Conservation (phyloP, 1,284 basidiomycete species). For the Neolentinus lepideus region DNA sequence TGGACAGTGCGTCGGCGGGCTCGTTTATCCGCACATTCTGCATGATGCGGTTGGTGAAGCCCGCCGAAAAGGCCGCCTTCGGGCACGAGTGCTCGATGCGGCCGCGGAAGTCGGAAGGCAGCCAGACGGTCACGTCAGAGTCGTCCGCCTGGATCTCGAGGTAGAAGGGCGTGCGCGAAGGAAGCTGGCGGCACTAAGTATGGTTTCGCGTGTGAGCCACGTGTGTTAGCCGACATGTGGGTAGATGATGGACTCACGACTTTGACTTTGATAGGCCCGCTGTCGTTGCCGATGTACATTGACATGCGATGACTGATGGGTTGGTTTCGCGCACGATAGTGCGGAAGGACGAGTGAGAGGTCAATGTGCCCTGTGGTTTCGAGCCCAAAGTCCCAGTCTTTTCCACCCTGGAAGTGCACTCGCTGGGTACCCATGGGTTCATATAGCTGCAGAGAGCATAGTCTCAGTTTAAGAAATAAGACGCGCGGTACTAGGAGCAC, state of each 20-base stretch:
- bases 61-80: conserved; percentile 55
- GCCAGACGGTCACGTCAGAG: conserved; percentile 63
- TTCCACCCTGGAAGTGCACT: neutral
- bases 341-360: conserved; percentile 59
- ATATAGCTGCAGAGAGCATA: neutral
- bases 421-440: neutral
- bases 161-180: conserved; percentile 54
- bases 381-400: conserved; percentile 53
- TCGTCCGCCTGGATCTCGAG: conserved; percentile 47
- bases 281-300: conserved; percentile 52
- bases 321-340: conserved; percentile 67
- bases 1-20: conserved; percentile 22
- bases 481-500: neutral
- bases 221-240: conserved; percentile 5
- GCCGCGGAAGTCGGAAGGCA: conserved; percentile 71
- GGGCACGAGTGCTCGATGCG: conserved; percentile 42
- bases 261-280: conserved; percentile 56
- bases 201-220: neutral
- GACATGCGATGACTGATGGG: conserved; percentile 61
- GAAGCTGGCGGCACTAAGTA: conserved; percentile 52
- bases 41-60: conserved; percentile 64
- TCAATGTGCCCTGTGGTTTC: conserved; percentile 34
- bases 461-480: neutral
- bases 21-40: conserved; percentile 51
- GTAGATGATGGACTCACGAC: conserved; percentile 36